Evolutionary conservation across 495 filamentous ascomycete genomes (phyloP), one percentile per base, ranked within the genome.

Genomic region (Penicillium steckii): DNA sequence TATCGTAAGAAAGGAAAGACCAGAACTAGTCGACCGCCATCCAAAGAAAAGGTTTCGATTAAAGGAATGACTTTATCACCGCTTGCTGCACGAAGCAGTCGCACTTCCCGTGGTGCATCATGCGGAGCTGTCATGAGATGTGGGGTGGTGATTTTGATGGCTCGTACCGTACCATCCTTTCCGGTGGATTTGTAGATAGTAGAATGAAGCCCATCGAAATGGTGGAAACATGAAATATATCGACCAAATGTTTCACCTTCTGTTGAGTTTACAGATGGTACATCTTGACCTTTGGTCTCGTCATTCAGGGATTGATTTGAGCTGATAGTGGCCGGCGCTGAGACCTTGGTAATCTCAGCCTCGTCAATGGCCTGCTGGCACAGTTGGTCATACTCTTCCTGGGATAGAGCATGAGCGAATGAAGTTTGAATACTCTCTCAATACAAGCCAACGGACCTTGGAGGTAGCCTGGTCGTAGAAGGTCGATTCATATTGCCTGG

Each of bases 111-210:
- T 18, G 76, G 67, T 3, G 88, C 84, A 66, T 91, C 80, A 70
- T 99, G 94, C 17, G 94, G 94, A 12, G 88, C 81, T 24, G 80
- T 78, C 73, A 86, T 80, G 17, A 76, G 62, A 44, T 86, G 85
- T 13, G 90, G 89, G 10, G 79, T 83, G 10, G 92, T 95, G 37
- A 96, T 82, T 67, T 98, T 98, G 23, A 98, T 71, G n/a, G 94
- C 93, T 7, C 86, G 76, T 8, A 83, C 37, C 41, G 35, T 70
- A 43, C 57, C 69, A 58, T 72, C 65, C 5, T 62, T 46, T 8
- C 40, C 29, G 41, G 52, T 59, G 6, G 85, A 78, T 56, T 79
- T 83, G 72, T 93, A 97, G 42, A 99, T 85, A 29, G 81, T 81
- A 22, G 94, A 94, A 61, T 90, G 92, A 7, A 94, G 72, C 21